These are phyloP conservation scores for Azolla pinnata DNA, from an alignment of 75 land plant species.

Conservation along the genomic window DNA sequence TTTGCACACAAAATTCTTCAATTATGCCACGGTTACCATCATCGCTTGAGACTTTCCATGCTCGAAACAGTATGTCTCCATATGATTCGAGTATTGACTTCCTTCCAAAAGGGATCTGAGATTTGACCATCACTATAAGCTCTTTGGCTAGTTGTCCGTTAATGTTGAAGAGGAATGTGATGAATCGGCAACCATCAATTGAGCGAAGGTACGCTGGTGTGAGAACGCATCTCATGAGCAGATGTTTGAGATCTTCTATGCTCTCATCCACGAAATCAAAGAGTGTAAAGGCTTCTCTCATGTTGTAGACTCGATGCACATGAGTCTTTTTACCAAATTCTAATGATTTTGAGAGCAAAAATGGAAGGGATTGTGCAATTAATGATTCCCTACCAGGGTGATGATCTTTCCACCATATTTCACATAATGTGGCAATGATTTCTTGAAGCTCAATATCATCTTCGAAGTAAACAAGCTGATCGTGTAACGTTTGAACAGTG, in stretches of 20 bases:
- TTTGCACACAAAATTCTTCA: constrained; percentile 50
- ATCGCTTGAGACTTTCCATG: constrained; percentile 51
- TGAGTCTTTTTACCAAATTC: constrained; percentile 44
- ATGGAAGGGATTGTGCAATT: constrained; percentile 59
- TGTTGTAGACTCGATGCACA: constrained; percentile 43
- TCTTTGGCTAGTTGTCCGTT: constrained; percentile 54
- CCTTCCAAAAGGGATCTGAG: constrained; percentile 77
- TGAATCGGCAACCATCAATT: constrained; percentile 56
- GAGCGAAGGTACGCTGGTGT: constrained; percentile 56
- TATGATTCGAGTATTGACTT: constrained; percentile 67
- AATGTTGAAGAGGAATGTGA: constrained; percentile 50
- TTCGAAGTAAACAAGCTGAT: constrained; percentile 50
- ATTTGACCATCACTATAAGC: constrained; percentile 39
- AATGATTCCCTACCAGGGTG: constrained; percentile 43
- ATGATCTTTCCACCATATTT: constrained; percentile 69
- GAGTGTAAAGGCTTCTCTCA: constrained; percentile 56
- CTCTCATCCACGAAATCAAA: constrained; percentile 72
- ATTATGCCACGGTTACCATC: constrained; percentile 28
- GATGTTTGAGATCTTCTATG: constrained; percentile 61
- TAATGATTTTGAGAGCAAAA: constrained; percentile 51
- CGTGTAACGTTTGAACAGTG: constrained; percentile 38
- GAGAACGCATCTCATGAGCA: constrained; percentile 51
- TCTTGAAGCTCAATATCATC: constrained; percentile 34
- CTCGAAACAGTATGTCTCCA: constrained; percentile 55
- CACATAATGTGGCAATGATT: constrained; percentile 51